Evolutionary conservation across 169 alveolate species (phyloP), one percentile per base, ranked within the genome.

Genomic region (Plasmodium inui): DNA sequence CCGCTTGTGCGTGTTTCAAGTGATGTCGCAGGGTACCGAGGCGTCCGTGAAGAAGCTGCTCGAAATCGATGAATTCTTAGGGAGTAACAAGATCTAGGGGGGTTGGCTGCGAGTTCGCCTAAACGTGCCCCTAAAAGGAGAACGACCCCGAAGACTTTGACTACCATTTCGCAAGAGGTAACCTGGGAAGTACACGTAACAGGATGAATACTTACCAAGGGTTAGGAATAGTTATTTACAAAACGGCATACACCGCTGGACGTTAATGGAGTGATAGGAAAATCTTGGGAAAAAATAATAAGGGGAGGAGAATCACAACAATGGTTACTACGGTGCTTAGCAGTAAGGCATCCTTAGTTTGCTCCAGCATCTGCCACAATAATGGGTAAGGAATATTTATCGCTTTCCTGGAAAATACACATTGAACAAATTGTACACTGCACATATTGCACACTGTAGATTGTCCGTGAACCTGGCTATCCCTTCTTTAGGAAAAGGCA

Each of bases 401-500:
- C 28, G 6, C n/a, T 37, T 78, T 78, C 22, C 5, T 39, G 67
- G 19, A 12, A 26, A 55, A 28, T 14, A 22, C 19, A 81, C 55
- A 17, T 10, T 44, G 10, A 22, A 19, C 30, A 81, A 30, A 9
- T 50, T 37, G 19, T 34, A 41, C 46, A 80, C 6, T 80, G 85
- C n/a, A 74, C 9, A 74, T 74, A 28, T 74, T 82, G 37, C 19
- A 46, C 30, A 50, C 30, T 85, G 81, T 50, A 85, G 14, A 50
- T 39, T 73, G 28, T 37, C 44, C 26, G 44, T 74, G 28, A 3
- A 32, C 34, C 19, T 67, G 30, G 17, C n/a, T 26, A 22, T 26
- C 9, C n/a, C 17, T n/a, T 8, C 10, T 67, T 84, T 76, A 74
- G 14, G 93, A 50, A 55, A 74, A 74, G 44, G 86, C 88, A 74